These are phyloP conservation scores for Euphorbia tirucalli DNA, from an alignment of 345 rosid genomes.

Conservation along the genomic window DNA sequence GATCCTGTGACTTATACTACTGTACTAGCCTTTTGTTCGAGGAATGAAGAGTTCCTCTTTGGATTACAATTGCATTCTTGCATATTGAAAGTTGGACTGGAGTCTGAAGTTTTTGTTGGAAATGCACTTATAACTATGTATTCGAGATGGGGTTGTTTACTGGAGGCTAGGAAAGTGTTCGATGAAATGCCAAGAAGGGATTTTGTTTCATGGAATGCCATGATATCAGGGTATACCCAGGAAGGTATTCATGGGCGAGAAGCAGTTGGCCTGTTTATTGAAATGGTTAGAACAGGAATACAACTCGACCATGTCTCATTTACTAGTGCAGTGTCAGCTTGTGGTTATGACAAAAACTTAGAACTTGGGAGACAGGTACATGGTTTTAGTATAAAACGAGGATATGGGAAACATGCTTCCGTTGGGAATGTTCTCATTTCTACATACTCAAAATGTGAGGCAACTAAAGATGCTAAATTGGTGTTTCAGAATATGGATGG, in stretches of 20 bases:
- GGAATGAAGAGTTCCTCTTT: conserved; percentile 49
- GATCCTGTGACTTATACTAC: conserved; percentile 63
- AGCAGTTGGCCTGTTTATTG: conserved; percentile 51
- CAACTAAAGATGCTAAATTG: conserved; percentile 47
- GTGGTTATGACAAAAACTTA: conserved; percentile 63
- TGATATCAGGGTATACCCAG: conserved; percentile 76
- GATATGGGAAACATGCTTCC: conserved; percentile 52
- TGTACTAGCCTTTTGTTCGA: conserved; percentile 56
- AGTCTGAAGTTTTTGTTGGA: conserved; percentile 61
- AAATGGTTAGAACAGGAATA: conserved; percentile 59
- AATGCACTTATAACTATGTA: conserved; percentile 74
- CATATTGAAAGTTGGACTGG: conserved; percentile 49
- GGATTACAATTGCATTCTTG: conserved; percentile 71
- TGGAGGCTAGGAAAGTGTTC: conserved; percentile 60
- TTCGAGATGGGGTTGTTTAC: conserved; percentile 49
- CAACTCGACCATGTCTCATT: conserved; percentile 80
- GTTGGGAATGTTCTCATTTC: conserved; percentile 77
- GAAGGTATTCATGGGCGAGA: conserved; percentile 53
- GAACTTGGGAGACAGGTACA: conserved; percentile 75
- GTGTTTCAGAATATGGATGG: conserved; percentile 55
- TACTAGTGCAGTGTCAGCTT: conserved; percentile 69
- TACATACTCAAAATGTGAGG: conserved; percentile 62
- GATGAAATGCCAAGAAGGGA: conserved; percentile 63
- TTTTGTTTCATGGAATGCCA: conserved; percentile 83
- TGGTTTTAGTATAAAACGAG: conserved; percentile 64